These are phyloP conservation scores for Clonostachys sp. DNA, from an alignment of 2,329 filamentous ascomycete genomes.

Conservation along the genomic window DNA sequence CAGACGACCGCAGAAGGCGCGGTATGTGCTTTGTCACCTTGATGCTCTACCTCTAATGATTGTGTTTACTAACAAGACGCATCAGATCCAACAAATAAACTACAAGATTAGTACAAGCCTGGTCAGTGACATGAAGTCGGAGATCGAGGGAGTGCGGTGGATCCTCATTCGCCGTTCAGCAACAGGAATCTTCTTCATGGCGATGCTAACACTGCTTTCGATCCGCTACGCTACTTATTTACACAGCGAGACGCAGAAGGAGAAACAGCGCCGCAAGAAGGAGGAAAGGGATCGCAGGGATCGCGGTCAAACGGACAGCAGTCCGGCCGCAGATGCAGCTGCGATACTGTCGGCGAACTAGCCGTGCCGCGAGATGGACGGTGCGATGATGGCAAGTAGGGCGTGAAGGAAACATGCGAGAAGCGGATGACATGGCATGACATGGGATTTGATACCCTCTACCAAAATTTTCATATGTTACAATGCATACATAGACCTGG, in stretches of 20 bases:
- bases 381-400: neutral
- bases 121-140: constrained; percentile 84
- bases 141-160: constrained; percentile 91
- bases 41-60: neutral
- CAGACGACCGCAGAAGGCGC: constrained; percentile 80
- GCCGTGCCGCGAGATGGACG: constrained; percentile 4
- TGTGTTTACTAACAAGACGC: neutral
- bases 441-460: no score
- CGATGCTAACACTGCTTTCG: constrained; percentile 52
- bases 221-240: constrained; percentile 57
- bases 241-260: constrained; percentile 41
- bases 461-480: no score
- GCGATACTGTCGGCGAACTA: constrained; percentile 55
- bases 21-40: constrained; percentile 36
- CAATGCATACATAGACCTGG: no score
- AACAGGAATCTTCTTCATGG: constrained; percentile 63
- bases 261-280: constrained; percentile 35
- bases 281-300: constrained; percentile 36
- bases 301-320: constrained; percentile 39
- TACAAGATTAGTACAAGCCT: constrained; percentile 92
- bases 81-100: constrained; percentile 83
- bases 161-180: constrained; percentile 64
- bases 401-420: no score
- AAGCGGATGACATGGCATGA: no score
- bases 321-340: constrained; percentile 45